phyloP scores from a whole-genome alignment of 148 eudicot species.

The Silene conica region DNA sequence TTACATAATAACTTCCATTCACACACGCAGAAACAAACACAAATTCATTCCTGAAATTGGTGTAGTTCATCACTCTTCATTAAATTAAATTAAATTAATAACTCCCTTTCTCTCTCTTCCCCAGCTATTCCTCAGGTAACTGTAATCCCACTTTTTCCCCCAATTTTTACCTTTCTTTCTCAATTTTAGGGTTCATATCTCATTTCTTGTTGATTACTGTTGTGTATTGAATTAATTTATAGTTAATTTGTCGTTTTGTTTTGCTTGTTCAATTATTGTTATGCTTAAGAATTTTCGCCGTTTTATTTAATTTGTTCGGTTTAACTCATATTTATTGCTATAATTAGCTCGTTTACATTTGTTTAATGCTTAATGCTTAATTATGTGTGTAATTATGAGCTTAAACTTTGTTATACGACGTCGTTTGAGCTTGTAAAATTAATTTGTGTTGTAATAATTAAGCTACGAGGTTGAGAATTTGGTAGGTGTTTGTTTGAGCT shows the following conservation, averaged over 20 bases:
- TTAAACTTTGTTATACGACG: background rate
- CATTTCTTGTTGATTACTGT: background rate
- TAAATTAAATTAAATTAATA: background rate
- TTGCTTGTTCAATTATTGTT: background rate
- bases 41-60: conserved; percentile 19
- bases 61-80: conserved; percentile 24
- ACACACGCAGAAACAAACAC: background rate
- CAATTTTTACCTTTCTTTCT: background rate
- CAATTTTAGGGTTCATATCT: background rate
- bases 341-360: background rate
- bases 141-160: conserved; percentile 6
- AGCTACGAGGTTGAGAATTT: background rate
- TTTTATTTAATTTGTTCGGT: background rate
- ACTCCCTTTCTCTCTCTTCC: conserved; percentile 4
- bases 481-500: conserved; percentile 8
- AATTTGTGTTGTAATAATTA: conserved; percentile 5
- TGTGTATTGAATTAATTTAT: background rate
- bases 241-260: background rate
- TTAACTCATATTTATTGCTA: background rate
- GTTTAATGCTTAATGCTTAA: background rate
- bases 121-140: conserved; percentile 25
- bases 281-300: conserved; percentile 1
- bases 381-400: conserved; percentile 2
- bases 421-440: background rate
- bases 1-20: no score